Conservation (phyloP, 257 asterid species). For the Nicotiana tomentosiformis region DNA sequence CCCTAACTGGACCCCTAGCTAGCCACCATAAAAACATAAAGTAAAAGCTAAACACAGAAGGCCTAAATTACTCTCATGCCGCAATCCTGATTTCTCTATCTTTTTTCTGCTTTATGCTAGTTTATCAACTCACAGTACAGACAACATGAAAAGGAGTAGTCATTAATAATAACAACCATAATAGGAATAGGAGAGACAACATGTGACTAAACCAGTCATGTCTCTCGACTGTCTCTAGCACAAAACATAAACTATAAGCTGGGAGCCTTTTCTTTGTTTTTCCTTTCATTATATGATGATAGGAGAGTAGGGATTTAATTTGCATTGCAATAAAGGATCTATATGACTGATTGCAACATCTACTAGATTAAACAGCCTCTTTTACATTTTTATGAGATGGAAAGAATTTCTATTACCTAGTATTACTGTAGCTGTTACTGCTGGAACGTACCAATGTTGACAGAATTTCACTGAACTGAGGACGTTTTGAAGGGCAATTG, state of each 20-base stretch:
- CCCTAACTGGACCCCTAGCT: constrained; percentile 19
- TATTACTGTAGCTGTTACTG: constrained; percentile 25
- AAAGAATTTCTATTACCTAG: constrained; percentile 37
- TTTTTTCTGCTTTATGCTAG: constrained; percentile 7
- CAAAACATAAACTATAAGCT: neutral
- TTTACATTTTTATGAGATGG: constrained; percentile 3
- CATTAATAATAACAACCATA: neutral
- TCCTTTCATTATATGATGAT: neutral
- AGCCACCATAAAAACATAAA: constrained; percentile 33
- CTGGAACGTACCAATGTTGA: constrained; percentile 43
- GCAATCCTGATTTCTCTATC: constrained; percentile 7
- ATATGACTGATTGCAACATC: constrained; percentile 12
- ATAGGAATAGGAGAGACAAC: neutral
- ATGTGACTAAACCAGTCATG: neutral
- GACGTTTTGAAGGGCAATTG: constrained; percentile 77
- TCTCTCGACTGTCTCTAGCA: neutral
- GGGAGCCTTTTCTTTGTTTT: neutral
- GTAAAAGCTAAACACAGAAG: constrained; percentile 17
- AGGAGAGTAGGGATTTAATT: neutral
- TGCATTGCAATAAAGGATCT: neutral
- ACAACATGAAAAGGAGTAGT: neutral
- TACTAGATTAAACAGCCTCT: constrained; percentile 11
- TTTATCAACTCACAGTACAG: neutral
- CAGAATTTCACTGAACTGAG: constrained; percentile 70
- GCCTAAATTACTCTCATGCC: constrained; percentile 13